A percentile compares a stretch with the other conserved stretches of the same genome.
These are phyloP conservation scores for Backusella luteola DNA, from an alignment of 192 early-diverging fungal species.

Conservation along the genomic window DNA sequence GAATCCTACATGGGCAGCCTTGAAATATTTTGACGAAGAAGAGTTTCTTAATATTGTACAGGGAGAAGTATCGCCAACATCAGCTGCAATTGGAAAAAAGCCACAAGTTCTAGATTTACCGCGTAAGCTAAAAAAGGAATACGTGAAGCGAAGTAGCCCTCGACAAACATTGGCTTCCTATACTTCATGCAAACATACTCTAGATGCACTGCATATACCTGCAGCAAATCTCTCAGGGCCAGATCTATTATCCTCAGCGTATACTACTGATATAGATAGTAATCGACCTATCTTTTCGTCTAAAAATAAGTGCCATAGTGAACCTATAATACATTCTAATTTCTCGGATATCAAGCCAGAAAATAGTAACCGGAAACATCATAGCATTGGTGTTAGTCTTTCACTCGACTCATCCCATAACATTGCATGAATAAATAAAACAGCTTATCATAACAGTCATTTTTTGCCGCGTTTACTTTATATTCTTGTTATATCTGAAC, in stretches of 20 bases:
- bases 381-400: background rate
- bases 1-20: conserved; percentile 35
- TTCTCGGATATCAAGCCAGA: background rate
- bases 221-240: background rate
- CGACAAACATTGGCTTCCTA: background rate
- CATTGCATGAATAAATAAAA: background rate
- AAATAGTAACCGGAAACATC: background rate
- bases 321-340: background rate
- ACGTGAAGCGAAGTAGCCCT: background rate
- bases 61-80: conserved; percentile 20
- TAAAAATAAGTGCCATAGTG: background rate
- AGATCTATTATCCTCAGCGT: background rate
- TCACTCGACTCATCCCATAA: background rate
- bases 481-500: too few species aligned
- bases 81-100: conserved; percentile 12
- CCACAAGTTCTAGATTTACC: background rate
- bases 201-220: background rate
- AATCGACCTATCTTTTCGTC: background rate
- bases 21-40: conserved; percentile 38
- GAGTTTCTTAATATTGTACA: conserved; percentile 32
- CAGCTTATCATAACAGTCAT: too few species aligned
- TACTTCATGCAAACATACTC: background rate
- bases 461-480: too few species aligned
- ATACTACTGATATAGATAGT: background rate
- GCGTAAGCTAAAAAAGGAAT: background rate